phyloP scores from a whole-genome alignment of 2,329 filamentous ascomycete genomes.

The Ophiostoma perfectum region DNA sequence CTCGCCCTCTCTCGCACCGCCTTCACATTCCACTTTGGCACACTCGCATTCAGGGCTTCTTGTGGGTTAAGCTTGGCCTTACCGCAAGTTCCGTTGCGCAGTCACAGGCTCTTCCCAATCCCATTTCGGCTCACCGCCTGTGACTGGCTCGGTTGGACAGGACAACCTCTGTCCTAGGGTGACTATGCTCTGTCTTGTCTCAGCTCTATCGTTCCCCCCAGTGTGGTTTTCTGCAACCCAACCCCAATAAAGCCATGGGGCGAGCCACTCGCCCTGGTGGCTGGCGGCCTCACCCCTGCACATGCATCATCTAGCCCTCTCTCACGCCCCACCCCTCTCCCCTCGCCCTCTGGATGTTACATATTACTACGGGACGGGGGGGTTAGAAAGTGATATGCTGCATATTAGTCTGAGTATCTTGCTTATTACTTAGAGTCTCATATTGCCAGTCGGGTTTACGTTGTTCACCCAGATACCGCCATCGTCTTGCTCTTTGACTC shows the following conservation, averaged over 20 bases:
- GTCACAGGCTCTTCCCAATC: background rate
- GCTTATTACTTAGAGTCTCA: slow-evolving; percentile 5
- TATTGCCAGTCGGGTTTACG: background rate
- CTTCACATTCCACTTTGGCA: background rate
- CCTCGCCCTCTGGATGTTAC: background rate
- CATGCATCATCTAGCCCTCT: slow-evolving; percentile 9
- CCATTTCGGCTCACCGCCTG: slow-evolving; percentile 3
- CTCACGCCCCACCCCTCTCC: background rate
- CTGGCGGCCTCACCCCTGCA: slow-evolving; percentile 12
- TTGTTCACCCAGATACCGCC: background rate
- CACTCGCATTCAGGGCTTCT: background rate
- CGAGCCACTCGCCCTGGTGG: background rate
- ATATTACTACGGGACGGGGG: background rate
- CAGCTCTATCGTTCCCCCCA: background rate
- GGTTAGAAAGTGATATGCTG: background rate
- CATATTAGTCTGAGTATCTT: background rate
- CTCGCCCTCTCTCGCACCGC: background rate
- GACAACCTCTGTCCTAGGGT: background rate
- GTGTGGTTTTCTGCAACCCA: slow-evolving; percentile 1
- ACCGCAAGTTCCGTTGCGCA: slow-evolving; percentile 1
- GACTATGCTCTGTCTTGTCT: background rate
- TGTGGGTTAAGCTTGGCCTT: background rate
- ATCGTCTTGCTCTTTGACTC: background rate
- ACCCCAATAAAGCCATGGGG: slow-evolving; percentile 7
- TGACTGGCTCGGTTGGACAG: background rate